phyloP scores from a whole-genome alignment of 345 rosid species.

The Populus deltoides region DNA sequence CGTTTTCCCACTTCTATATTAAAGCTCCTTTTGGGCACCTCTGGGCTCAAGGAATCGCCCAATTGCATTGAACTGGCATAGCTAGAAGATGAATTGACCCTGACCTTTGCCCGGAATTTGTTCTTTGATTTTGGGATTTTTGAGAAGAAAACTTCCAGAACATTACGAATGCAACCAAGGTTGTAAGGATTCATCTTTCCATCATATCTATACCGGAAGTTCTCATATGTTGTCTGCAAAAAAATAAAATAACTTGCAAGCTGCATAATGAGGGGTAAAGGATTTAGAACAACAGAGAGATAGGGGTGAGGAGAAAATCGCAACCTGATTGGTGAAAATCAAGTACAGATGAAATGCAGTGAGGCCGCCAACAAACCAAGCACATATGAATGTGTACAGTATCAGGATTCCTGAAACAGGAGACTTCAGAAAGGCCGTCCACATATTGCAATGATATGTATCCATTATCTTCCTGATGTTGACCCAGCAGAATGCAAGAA shows the following conservation, averaged over 20 bases:
- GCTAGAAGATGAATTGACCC: conserved; percentile 37
- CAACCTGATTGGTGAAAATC: conserved; percentile 76
- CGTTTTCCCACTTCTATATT: conserved; percentile 50
- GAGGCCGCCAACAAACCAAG: conserved; percentile 96
- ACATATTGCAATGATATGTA: conserved; percentile 40
- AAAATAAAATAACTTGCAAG: not conserved
- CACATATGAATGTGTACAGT: conserved; percentile 58
- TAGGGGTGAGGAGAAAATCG: not conserved
- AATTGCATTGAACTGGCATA: conserved; percentile 29
- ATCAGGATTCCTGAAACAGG: conserved; percentile 76
- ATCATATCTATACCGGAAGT: conserved; percentile 70
- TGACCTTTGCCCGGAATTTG: conserved; percentile 49
- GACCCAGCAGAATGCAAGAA: conserved; percentile 74
- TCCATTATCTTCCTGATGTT: conserved; percentile 62
- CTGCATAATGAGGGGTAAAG: not conserved
- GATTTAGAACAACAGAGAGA: not conserved
- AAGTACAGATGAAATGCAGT: conserved; percentile 81
- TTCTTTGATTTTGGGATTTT: conserved; percentile 55
- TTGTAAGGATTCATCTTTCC: conserved; percentile 64
- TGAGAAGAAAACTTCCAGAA: conserved; percentile 45
- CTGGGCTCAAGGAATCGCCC: conserved; percentile 38
- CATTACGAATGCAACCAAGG: conserved; percentile 43
- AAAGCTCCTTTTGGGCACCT: conserved; percentile 38
- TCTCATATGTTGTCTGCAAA: conserved; percentile 85
- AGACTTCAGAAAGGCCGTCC: conserved; percentile 66